phyloP scores from a whole-genome alignment of 768 basidiomycete genomes.

The Tylopilus felleus region DNA sequence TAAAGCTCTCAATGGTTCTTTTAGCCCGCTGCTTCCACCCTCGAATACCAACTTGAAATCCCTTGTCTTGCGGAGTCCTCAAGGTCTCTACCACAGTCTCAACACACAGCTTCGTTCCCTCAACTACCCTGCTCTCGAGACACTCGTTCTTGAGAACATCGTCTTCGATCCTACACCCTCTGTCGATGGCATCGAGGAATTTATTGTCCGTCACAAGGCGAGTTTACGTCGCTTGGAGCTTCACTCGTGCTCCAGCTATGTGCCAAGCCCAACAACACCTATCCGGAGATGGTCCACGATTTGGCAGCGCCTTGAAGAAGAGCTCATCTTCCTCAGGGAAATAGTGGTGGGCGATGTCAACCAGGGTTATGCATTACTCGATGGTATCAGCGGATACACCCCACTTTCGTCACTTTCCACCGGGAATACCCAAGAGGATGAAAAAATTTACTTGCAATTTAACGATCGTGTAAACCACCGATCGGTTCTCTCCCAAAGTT shows the following conservation, averaged over 20 bases:
- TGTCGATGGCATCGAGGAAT: constrained; percentile 27
- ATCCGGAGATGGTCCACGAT: constrained; percentile 28
- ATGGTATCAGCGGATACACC: constrained; percentile 22
- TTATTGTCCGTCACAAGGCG: constrained; percentile 30
- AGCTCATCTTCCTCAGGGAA: constrained; percentile 23
- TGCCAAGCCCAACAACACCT: constrained; percentile 8
- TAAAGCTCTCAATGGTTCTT: constrained; percentile 25
- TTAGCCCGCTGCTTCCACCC: constrained; percentile 25
- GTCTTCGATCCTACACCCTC: constrained; percentile 25
- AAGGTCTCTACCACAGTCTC: constrained; percentile 30
- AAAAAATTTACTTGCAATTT: constrained; percentile 8
- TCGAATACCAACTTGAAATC: constrained; percentile 20
- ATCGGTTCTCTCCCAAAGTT: background rate
- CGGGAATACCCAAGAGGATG: constrained; percentile 12
- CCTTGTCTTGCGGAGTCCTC: constrained; percentile 26
- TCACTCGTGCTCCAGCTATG: constrained; percentile 27
- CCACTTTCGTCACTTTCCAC: constrained; percentile 10
- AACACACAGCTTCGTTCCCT: constrained; percentile 17
- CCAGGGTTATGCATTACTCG: constrained; percentile 25
- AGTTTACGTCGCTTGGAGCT: constrained; percentile 24
- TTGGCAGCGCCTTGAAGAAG: constrained; percentile 23
- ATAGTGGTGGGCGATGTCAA: constrained; percentile 14
- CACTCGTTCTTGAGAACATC: constrained; percentile 29
- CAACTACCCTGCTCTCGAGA: constrained; percentile 26
- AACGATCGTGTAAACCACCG: constrained; percentile 11